phyloP scores from a whole-genome alignment of 768 basidiomycete genomes.

The Pholiota microspora region DNA sequence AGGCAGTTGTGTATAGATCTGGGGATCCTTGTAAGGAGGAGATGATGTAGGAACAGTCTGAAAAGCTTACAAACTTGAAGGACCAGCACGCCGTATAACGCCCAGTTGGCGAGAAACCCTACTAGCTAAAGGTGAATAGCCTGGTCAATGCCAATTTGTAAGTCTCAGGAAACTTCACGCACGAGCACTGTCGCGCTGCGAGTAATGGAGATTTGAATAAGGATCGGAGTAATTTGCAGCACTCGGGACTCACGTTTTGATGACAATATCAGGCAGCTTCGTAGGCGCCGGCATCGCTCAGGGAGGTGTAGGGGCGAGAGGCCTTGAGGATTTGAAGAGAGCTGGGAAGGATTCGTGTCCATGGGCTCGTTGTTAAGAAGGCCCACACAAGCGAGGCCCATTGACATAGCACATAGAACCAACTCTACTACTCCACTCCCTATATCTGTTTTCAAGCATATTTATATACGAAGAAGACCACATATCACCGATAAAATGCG shows the following conservation, averaged over 20 bases:
- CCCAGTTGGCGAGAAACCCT: conserved; percentile 2
- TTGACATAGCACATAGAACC: background rate
- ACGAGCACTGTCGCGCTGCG: background rate
- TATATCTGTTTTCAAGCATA: background rate
- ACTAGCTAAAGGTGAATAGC: background rate
- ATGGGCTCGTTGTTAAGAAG: background rate
- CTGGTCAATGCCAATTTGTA: background rate
- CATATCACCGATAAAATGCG: background rate
- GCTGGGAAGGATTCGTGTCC: background rate
- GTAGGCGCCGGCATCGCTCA: background rate
- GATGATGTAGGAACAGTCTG: background rate
- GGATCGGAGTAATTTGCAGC: background rate
- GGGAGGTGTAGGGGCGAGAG: background rate
- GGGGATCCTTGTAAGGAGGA: background rate
- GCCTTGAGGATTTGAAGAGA: background rate
- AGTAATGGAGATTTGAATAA: background rate
- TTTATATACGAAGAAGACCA: background rate
- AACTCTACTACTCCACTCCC: background rate
- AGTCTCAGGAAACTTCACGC: background rate
- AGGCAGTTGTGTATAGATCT: conserved; percentile 1
- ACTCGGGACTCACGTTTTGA: background rate
- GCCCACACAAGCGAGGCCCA: background rate
- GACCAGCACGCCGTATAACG: background rate
- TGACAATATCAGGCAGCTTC: background rate
- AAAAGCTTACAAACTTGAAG: background rate